phyloP scores from a whole-genome alignment of 148 eudicot genomes.

The Persicaria maculosa region DNA sequence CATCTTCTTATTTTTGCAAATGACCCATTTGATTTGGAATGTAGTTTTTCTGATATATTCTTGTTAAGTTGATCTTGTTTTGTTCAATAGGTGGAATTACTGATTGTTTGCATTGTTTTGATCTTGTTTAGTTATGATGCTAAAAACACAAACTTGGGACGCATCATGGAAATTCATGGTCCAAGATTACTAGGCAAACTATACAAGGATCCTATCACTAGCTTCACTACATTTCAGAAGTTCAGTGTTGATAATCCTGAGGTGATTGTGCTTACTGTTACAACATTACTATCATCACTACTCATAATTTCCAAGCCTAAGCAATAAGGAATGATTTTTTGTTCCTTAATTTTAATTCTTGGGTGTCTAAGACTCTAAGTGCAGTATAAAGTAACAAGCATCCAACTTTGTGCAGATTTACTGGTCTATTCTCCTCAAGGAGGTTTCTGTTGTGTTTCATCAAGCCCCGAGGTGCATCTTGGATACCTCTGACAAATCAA shows the following conservation, averaged over 20 bases:
- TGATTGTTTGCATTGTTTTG: neutral
- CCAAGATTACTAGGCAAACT: conserved; percentile 61
- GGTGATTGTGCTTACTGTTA: conserved; percentile 22
- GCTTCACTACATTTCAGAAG: conserved; percentile 49
- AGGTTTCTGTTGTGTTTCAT: conserved; percentile 53
- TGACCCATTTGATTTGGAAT: too few relatives aligned
- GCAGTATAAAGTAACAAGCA: neutral
- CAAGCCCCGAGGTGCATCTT: conserved; percentile 57
- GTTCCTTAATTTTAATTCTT: neutral
- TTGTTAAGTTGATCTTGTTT: too few relatives aligned
- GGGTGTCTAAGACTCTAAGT: neutral
- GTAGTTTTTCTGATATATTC: too few relatives aligned
- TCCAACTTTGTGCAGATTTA: conserved; percentile 40
- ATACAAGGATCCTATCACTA: conserved; percentile 73
- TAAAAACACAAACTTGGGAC: conserved; percentile 61
- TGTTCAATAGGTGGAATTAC: neutral
- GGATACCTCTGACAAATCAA: conserved; percentile 53
- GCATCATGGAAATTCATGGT: conserved; percentile 69
- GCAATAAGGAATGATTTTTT: neutral
- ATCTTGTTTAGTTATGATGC: conserved; percentile 38
- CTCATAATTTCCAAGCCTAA: neutral
- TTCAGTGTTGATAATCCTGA: conserved; percentile 71
- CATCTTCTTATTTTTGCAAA: too few relatives aligned
- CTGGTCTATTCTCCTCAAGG: conserved; percentile 63
- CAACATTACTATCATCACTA: neutral